A percentile compares a stretch with the other conserved stretches of the same genome.
Evolutionary conservation across 768 basidiomycete genomes (phyloP).

Genomic region (Suillus subaureus): DNA sequence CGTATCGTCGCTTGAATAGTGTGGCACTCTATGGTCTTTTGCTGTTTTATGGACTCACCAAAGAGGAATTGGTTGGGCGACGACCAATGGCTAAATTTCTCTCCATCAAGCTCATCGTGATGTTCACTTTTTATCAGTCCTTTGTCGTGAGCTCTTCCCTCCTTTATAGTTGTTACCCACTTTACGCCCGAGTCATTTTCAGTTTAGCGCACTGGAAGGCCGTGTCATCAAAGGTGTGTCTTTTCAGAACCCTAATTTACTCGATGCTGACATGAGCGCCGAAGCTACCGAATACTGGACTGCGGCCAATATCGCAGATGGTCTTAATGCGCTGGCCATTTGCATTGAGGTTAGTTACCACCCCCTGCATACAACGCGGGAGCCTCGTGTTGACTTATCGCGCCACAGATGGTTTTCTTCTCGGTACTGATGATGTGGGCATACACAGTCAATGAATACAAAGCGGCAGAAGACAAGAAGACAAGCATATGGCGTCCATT

Average conservation of each 20-base stretch:
- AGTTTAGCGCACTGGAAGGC: constrained; percentile 71
- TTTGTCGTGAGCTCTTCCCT: constrained; percentile 57
- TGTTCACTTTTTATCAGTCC: constrained; percentile 88
- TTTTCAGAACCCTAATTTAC: background rate
- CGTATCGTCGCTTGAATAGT: constrained; percentile 37
- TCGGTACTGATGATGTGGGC: constrained; percentile 81
- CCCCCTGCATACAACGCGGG: background rate
- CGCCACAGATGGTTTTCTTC: constrained; percentile 79
- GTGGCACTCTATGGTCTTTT: constrained; percentile 86
- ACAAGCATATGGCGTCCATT: constrained; percentile 72
- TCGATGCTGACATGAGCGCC: background rate
- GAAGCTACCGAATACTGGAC: constrained; percentile 84
- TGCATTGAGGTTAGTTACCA: constrained; percentile 70
- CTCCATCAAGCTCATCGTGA: constrained; percentile 82
- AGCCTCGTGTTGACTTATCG: constrained; percentile 10
- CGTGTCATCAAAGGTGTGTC: constrained; percentile 64
- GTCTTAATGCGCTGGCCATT: constrained; percentile 78
- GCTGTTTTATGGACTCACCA: constrained; percentile 80
- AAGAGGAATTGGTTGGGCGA: constrained; percentile 75
- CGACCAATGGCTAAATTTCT: constrained; percentile 86
- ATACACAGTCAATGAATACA: constrained; percentile 73
- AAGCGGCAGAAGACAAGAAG: constrained; percentile 38
- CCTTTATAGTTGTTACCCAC: background rate
- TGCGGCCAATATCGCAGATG: constrained; percentile 79
- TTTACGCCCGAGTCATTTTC: constrained; percentile 9